Base-by-base conservation (phyloP, 306 rosid species). In the Vachellia pachyceras region DNA sequence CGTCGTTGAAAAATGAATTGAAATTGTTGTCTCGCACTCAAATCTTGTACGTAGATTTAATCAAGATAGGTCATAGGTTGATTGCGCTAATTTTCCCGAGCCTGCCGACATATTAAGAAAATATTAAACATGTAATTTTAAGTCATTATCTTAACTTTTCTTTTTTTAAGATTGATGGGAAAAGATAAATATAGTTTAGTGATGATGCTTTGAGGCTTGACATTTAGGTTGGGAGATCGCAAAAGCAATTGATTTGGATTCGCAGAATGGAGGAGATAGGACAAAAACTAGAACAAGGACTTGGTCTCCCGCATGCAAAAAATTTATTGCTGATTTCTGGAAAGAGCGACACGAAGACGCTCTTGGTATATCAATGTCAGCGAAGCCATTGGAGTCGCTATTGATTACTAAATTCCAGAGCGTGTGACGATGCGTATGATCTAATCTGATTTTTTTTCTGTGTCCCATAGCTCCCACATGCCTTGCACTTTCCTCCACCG, bases 401-500 rank as follows among this genome's bases (percentile, higher is more conserved):
- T 42, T 7, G 5, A 54, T 41, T 57, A 55, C 17, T 68, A 20
- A 78, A 81, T 82, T 82, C 47, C 13, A 5, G 22, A 11, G 23
- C 77, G 70, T n/a, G n/a, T 71, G 79, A 82, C 82, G 39, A 14
- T 72, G 58, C 58, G 58, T 17, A 52, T 52, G 23, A 55, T 55
- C 33, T 55, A 55, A 54, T 82, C 80, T 18, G 67, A 60, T 25
- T 60, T 54, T 54, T 5, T n/a, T n/a, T n/a, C n/a, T 58, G 65
- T 10, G 65, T 58, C 67, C 37, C 29, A 35, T 1, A 45, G 25
- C 13, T 3, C 25, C 63, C 63, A 55, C 60, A 20, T 20, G 63
- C 63, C 33, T 58, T 58, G 65, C 83, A 72, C 78, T 67, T 80
- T 72, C 82, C 83, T 66, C 80, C 86, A 72, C 82, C 75, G 73